Evolutionary conservation across 352 stramenopile species (phyloP).

Genomic region (Pythium oligandrum): DNA sequence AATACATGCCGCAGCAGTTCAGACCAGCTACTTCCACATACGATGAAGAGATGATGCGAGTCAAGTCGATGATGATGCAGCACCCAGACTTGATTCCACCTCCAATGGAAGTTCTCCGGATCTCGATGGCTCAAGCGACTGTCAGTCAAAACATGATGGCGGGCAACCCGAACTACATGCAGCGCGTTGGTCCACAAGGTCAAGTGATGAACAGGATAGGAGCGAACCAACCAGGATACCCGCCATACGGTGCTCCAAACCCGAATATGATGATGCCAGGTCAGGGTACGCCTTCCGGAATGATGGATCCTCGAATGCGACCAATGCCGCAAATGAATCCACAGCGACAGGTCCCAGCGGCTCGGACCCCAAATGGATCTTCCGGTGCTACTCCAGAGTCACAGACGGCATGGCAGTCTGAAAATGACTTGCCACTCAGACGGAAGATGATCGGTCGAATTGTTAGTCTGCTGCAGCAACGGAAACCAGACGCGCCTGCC

Average conservation of each 20-base stretch:
- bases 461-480: conserved; percentile 94
- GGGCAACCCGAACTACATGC: conserved; percentile 54
- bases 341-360: conserved; percentile 20
- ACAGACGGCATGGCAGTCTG: conserved; percentile 80
- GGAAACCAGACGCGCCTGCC: conserved; percentile 94
- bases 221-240: conserved; percentile 30
- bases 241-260: conserved; percentile 50
- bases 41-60: conserved; percentile 81
- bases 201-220: conserved; percentile 55
- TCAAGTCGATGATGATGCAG: conserved; percentile 89
- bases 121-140: conserved; percentile 73
- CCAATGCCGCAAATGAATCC: conserved; percentile 27
- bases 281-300: conserved; percentile 23
- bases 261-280: conserved; percentile 66
- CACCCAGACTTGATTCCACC: conserved; percentile 83
- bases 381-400: conserved; percentile 24
- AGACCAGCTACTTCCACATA: conserved; percentile 64
- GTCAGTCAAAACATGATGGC: conserved; percentile 61
- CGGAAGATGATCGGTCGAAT: conserved; percentile 92
- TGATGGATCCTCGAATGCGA: conserved; percentile 42
- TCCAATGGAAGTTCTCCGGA: conserved; percentile 82
- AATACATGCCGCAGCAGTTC: conserved; percentile 71
- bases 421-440: conserved; percentile 81
- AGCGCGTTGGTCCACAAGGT: conserved; percentile 35
- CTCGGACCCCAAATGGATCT: conserved; percentile 33